Evolutionary conservation across 257 asterid genomes (phyloP).

Genomic region (Rhazya stricta): DNA sequence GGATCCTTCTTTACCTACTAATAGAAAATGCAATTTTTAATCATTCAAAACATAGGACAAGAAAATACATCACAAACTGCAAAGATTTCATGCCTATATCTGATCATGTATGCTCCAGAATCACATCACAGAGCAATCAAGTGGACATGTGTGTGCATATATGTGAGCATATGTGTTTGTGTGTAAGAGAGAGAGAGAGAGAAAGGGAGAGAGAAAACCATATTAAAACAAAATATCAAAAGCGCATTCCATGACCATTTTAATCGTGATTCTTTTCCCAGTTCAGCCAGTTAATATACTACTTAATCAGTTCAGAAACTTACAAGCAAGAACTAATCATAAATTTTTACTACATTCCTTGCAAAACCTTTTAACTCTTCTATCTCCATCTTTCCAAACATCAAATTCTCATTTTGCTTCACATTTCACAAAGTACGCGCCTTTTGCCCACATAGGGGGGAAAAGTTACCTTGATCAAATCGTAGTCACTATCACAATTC

Average conservation of each 20-base stretch:
- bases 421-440: background rate
- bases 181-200: background rate
- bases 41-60: background rate
- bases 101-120: background rate
- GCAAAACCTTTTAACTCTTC: background rate
- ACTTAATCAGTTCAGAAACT: background rate
- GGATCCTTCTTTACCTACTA: slow-evolving; percentile 18
- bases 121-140: background rate
- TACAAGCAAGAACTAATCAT: background rate
- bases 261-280: background rate
- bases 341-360: background rate
- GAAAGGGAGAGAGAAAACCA: background rate
- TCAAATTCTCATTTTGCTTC: background rate
- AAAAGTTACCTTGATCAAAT: background rate
- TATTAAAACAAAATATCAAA: background rate
- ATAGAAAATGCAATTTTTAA: slow-evolving; percentile 3
- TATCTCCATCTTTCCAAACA: background rate
- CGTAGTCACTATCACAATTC: background rate
- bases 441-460: background rate
- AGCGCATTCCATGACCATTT: background rate
- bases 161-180: too few relatives aligned
- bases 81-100: background rate
- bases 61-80: background rate
- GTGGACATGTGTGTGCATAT: too few relatives aligned
- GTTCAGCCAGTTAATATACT: background rate